phyloP scores from a whole-genome alignment of 345 rosid species.

The Melaleuca alternifolia region DNA sequence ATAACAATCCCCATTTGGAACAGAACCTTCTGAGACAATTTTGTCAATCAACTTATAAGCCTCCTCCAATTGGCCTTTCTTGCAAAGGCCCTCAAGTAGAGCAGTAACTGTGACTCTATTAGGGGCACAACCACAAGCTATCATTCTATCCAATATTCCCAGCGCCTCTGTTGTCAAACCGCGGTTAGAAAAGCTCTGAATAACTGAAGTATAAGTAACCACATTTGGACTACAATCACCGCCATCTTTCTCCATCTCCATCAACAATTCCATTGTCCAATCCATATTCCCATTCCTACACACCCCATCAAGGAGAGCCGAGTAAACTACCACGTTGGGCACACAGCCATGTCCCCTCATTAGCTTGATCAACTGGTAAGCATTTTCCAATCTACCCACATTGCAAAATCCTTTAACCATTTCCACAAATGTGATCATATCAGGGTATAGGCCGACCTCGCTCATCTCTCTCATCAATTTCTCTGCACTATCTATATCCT shows the following conservation, averaged over 20 bases:
- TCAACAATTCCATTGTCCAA: conserved; percentile 46
- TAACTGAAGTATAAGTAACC: conserved; percentile 57
- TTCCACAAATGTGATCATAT: conserved; percentile 47
- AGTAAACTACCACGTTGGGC: conserved; percentile 54
- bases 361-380: conserved; percentile 36
- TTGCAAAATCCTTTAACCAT: conserved; percentile 65
- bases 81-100: conserved; percentile 54
- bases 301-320: conserved; percentile 59
- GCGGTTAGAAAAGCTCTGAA: conserved; percentile 49
- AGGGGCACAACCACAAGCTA: conserved; percentile 42
- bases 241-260: conserved; percentile 61
- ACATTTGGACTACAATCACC: conserved; percentile 48
- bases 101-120: conserved; percentile 59
- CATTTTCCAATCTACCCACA: conserved; percentile 53
- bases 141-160: conserved; percentile 63
- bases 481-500: conserved; percentile 45
- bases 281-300: conserved; percentile 43
- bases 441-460: conserved; percentile 43
- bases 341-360: conserved; percentile 49
- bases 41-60: conserved; percentile 49
- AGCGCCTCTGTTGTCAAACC: conserved; percentile 46
- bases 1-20: conserved; percentile 53
- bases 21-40: conserved; percentile 36
- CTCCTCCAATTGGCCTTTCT: conserved; percentile 30
- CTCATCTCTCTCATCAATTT: conserved; percentile 68